Conservation (phyloP, 805 yeast species). For the Wickerhamiella sorbophila region DNA sequence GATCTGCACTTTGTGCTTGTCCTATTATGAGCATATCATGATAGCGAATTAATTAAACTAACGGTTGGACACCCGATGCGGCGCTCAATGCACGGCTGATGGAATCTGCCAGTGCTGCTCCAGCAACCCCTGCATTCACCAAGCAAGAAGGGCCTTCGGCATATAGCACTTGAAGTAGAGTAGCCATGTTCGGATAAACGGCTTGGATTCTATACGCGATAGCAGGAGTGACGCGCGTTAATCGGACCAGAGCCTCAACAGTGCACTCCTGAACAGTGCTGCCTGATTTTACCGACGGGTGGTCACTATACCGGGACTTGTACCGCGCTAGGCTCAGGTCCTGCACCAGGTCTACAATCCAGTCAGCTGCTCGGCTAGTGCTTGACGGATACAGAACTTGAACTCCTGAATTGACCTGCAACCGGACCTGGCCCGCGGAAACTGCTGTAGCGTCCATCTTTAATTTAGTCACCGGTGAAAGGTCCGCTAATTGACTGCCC, state of each 20-base stretch:
- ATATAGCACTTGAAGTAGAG: not conserved
- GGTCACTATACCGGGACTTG: not conserved
- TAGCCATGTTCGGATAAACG: not conserved
- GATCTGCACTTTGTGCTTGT: not conserved
- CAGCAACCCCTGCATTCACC: not conserved
- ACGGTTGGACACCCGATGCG: too few relatives aligned
- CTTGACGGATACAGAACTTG: not conserved
- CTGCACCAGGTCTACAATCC: conserved; percentile 3
- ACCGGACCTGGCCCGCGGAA: not conserved
- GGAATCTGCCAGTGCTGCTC: conserved; percentile 1
- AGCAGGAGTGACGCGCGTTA: conserved; percentile 2
- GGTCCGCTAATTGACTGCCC: not conserved
- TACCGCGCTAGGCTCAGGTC: conserved; percentile 3
- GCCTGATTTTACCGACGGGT: not conserved
- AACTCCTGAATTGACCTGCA: conserved; percentile 1
- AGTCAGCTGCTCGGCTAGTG: conserved; percentile 1
- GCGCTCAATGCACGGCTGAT: not conserved
- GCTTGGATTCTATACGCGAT: not conserved
- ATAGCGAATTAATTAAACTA: too few relatives aligned
- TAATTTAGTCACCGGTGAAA: not conserved
- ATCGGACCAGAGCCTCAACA: conserved; percentile 2
- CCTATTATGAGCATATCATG: too few relatives aligned
- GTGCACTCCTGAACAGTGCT: not conserved
- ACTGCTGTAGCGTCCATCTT: not conserved
- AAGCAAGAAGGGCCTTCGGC: not conserved